Conservation (phyloP, 345 rosid genomes). For the Camelina hispida region DNA sequence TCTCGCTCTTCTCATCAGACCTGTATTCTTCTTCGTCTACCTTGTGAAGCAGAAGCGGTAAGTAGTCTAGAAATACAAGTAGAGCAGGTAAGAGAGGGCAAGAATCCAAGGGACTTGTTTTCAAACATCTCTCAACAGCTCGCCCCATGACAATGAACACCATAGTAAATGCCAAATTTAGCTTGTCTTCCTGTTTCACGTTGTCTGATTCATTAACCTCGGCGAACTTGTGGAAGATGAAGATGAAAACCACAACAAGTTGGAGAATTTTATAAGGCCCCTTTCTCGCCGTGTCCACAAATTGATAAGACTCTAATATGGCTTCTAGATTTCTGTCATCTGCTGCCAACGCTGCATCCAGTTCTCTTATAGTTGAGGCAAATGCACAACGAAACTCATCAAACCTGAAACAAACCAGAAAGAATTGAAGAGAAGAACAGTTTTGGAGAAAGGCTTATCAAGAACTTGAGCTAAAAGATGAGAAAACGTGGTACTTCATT, state of each 20-base stretch:
- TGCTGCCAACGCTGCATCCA: conserved; percentile 59
- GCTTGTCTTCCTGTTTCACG: conserved; percentile 38
- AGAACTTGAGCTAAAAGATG: not conserved
- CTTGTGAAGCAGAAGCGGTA: conserved; percentile 53
- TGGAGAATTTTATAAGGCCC: conserved; percentile 81
- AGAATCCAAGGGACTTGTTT: conserved; percentile 50
- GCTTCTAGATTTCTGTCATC: conserved; percentile 58
- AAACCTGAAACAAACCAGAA: conserved; percentile 50
- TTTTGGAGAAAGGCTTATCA: not conserved
- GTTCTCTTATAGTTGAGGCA: conserved; percentile 62
- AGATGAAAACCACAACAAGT: conserved; percentile 67
- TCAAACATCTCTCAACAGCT: conserved; percentile 63
- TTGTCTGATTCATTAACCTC: conserved; percentile 42
- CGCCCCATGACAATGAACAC: conserved; percentile 72
- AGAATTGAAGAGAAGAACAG: not conserved
- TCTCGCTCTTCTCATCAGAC: conserved; percentile 56
- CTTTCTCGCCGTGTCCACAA: conserved; percentile 60
- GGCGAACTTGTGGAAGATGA: conserved; percentile 55
- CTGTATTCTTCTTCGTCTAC: conserved; percentile 43
- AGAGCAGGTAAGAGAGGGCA: conserved; percentile 76
- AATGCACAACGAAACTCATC: conserved; percentile 70
- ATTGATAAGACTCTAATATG: conserved; percentile 63
- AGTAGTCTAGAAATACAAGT: conserved; percentile 79
- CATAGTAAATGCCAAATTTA: conserved; percentile 51
- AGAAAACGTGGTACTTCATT: not conserved